Percentiles rank a stretch among this genome's conserved stretches.
Conservation (phyloP, 108 stramenopile species). For the Cyclostephanos tholiformis region DNA sequence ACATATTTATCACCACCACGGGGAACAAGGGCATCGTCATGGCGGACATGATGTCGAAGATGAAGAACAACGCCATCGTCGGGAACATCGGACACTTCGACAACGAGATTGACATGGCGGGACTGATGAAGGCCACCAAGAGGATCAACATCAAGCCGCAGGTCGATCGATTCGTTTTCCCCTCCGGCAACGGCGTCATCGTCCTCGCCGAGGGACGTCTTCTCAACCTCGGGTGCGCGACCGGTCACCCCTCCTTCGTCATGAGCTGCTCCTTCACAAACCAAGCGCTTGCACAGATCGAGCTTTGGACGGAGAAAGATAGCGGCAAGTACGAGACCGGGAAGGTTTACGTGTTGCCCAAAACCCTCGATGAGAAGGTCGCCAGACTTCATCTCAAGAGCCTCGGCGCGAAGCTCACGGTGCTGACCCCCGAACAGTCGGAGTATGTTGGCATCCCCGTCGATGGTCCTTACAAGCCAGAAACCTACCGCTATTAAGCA, state of each 20-base stretch:
- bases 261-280: slow-evolving; percentile 99
- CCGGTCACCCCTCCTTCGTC: slow-evolving; percentile 99
- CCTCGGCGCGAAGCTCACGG: slow-evolving; percentile 97
- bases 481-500: slow-evolving; percentile 97
- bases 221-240: slow-evolving; percentile 99
- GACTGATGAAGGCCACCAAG: slow-evolving; percentile 87
- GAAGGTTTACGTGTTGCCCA: slow-evolving; percentile 99
- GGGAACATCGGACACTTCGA: slow-evolving; percentile 99
- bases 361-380: slow-evolving; percentile 99
- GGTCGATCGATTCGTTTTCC: slow-evolving; percentile 98
- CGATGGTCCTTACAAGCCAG: slow-evolving; percentile 98
- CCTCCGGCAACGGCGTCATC: slow-evolving; percentile 90
- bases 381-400: slow-evolving; percentile 94
- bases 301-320: slow-evolving; percentile 96
- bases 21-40: slow-evolving; percentile 99
- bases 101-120: slow-evolving; percentile 99
- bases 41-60: slow-evolving; percentile 93
- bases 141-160: slow-evolving; percentile 99
- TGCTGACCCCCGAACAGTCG: slow-evolving; percentile 92
- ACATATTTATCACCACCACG: slow-evolving; percentile 99
- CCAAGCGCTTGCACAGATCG: slow-evolving; percentile 99
- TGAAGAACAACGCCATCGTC: slow-evolving; percentile 99
- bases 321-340: slow-evolving; percentile 92
- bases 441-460: slow-evolving; percentile 95
- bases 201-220: slow-evolving; percentile 99